Percentiles rank a stretch among this genome's conserved stretches.
Conservation (phyloP, 176 grass and related monocot species). For the Pontederia paniculata region DNA sequence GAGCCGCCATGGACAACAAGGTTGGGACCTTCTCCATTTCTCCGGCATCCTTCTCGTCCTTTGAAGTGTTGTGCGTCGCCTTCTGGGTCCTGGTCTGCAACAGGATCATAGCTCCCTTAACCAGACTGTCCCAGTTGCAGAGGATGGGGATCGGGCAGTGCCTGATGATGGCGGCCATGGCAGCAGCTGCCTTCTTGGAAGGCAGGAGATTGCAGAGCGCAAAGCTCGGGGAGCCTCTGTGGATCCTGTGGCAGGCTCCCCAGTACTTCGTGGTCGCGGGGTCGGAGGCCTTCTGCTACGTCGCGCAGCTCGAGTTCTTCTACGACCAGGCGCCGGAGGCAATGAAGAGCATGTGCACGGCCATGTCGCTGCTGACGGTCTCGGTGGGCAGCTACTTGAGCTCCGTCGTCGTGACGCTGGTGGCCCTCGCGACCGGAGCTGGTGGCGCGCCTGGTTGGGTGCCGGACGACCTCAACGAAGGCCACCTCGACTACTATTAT, state of each 20-base stretch:
- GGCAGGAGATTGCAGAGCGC: constrained; percentile 29
- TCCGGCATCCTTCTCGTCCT: constrained; percentile 42
- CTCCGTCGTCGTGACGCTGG: constrained; percentile 45
- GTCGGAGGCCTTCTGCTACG: constrained; percentile 50
- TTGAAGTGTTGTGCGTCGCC: constrained; percentile 41
- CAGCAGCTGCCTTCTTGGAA: constrained; percentile 37
- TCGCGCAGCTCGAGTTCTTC: constrained; percentile 79
- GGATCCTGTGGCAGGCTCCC: constrained; percentile 52
- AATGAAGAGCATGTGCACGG: constrained; percentile 79
- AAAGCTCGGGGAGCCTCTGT: constrained; percentile 14
- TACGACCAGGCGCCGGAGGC: constrained; percentile 62
- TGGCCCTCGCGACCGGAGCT: constrained; percentile 24
- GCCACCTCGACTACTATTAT: constrained; percentile 69
- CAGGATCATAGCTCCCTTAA: constrained; percentile 32
- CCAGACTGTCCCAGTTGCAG: constrained; percentile 34
- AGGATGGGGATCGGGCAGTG: constrained; percentile 46
- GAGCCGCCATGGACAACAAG: constrained; percentile 39
- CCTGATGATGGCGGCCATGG: constrained; percentile 48
- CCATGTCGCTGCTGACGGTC: constrained; percentile 52
- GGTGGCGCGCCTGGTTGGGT: constrained; percentile 43
- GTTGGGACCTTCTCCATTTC: constrained; percentile 33
- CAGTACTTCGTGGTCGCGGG: constrained; percentile 57
- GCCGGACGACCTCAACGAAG: constrained; percentile 53
- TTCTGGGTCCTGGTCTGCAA: constrained; percentile 42
- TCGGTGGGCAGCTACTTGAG: constrained; percentile 61